These are phyloP conservation scores for Ophiostoma piceae DNA, from an alignment of 2,329 filamentous ascomycete species.

Conservation along the genomic window DNA sequence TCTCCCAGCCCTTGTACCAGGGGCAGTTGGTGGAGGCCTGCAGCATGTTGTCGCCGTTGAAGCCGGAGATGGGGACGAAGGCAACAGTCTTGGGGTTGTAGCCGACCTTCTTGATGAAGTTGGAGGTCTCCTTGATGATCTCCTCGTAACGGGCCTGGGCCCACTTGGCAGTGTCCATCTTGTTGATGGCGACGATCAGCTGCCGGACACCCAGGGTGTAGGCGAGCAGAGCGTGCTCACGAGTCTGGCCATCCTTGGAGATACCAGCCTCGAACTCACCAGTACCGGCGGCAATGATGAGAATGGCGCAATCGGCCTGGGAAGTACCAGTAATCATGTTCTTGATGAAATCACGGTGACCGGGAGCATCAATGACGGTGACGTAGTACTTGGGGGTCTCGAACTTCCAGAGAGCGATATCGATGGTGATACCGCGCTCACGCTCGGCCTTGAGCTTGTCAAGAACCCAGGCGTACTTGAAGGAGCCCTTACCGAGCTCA, in stretches of 20 bases:
- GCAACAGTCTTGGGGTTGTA: conserved; percentile 99
- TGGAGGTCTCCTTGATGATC: conserved; percentile 99
- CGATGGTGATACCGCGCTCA: conserved; percentile 99
- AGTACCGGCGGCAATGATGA: conserved; percentile 99
- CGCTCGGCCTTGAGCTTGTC: conserved; percentile 99
- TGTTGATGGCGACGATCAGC: conserved; percentile 99
- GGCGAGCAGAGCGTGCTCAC: conserved; percentile 99
- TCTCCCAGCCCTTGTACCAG: conserved; percentile 99
- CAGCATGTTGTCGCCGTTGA: conserved; percentile 99
- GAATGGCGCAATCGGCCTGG: conserved; percentile 98
- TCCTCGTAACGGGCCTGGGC: conserved; percentile 92
- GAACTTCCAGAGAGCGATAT: conserved; percentile 99
- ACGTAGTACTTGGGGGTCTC: conserved; percentile 97
- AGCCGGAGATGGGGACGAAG: conserved; percentile 99
- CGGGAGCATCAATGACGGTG: conserved; percentile 97
- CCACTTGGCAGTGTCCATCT: conserved; percentile 99
- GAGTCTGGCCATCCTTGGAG: conserved; percentile 99
- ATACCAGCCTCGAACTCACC: conserved; percentile 99
- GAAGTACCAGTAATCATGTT: conserved; percentile 99
- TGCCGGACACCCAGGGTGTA: conserved; percentile 99
- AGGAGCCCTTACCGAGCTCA: conserved; percentile 99
- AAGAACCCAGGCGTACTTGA: conserved; percentile 99
- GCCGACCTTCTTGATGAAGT: conserved; percentile 99
- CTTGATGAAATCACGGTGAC: conserved; percentile 99
- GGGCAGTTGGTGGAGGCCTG: conserved; percentile 83